Percentiles rank a stretch among this genome's conserved stretches.
phyloP scores from a whole-genome alignment of 345 rosid species.

The Melaleuca alternifolia region DNA sequence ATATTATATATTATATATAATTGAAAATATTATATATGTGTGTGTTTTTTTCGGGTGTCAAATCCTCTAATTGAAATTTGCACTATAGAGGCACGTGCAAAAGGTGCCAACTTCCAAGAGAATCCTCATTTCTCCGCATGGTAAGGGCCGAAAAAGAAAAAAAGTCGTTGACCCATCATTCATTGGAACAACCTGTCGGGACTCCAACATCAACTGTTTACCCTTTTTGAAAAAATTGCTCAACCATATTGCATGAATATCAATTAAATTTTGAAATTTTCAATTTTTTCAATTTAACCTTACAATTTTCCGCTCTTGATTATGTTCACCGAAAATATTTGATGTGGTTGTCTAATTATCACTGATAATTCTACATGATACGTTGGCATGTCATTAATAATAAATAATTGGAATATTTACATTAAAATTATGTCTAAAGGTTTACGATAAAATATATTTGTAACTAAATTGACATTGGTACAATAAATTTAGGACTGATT shows the following conservation, averaged over 20 bases:
- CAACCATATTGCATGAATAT: background rate
- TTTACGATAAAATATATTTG: background rate
- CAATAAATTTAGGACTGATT: background rate
- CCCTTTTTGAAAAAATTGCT: background rate
- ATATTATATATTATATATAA: background rate
- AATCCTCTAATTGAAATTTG: background rate
- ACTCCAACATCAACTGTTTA: background rate
- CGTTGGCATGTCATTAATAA: fast-evolving
- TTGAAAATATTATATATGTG: background rate
- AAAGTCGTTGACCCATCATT: background rate
- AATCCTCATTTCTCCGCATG: background rate
- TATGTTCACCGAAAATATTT: no score
- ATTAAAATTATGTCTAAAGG: background rate
- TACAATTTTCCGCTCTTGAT: no score
- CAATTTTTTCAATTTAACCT: background rate
- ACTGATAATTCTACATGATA: background rate
- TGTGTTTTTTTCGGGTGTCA: background rate
- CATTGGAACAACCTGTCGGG: background rate
- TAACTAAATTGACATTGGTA: fast-evolving
- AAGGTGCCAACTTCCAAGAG: background rate
- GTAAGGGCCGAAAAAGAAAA: no score
- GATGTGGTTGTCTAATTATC: background rate
- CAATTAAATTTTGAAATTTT: background rate
- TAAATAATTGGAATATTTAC: background rate
- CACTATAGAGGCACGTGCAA: background rate